Evolutionary conservation across 179 eudicot genomes (phyloP), one percentile per base, ranked within the genome.

Genomic region (Heliamphora pulchella): DNA sequence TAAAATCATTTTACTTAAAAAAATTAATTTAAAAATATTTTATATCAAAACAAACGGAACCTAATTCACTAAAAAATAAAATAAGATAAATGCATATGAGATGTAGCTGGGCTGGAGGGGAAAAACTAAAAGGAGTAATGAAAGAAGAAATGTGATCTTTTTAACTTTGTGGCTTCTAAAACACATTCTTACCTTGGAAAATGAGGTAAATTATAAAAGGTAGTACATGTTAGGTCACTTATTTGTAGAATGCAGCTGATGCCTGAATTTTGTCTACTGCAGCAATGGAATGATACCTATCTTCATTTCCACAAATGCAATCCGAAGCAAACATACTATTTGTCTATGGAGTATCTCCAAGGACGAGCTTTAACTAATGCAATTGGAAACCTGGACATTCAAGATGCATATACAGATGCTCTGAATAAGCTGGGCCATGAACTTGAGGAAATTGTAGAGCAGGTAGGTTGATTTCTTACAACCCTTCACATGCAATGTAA

Each of bases 241-340:
- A 47, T 17, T 81, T 5, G 14, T 2, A 54, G 46, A 73, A 51
- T 77, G 83, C 78, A 69, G 65, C 59, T 41, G 17, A 63, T 53
- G n/a, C 31, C 15, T 75, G 58, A 66, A 48, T 47, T 82, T 15
- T 78, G 76, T 44, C 65, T 57, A 48, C 13, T 85, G 89, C 94
- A 96, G 98, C 97, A 92, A 92, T 94, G 99, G 99, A 96, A 96
- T 81, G 94, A 92, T 78, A 96, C 99, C 15, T 96, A 92, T 85
- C 78, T 83, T 81, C 96, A 92, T 83, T 96, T 86, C 87, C 97
- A 96, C 89, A 88, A 89, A 87, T 83, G 82, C 71, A 90, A 96
- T 84, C 98, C 97, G 48, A 96, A 96, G 89, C 98, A 96, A 84
- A 96, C 99, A 69, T 96, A 96, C 91, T 96, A 96, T 81, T 81